phyloP scores from a whole-genome alignment of 768 basidiomycete species.

The Hygrocybe coccinea region DNA sequence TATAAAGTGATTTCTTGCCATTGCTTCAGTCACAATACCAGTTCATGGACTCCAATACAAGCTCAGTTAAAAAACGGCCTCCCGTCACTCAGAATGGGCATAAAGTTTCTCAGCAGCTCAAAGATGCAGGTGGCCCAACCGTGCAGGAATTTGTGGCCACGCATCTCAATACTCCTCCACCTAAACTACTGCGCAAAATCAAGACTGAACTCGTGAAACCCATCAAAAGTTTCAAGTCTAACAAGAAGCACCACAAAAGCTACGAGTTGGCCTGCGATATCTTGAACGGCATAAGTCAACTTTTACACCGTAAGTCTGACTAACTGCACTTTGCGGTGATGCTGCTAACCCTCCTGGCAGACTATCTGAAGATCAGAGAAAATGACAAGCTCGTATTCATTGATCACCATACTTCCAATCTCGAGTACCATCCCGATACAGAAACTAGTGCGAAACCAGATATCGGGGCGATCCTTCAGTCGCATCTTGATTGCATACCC shows the following conservation, averaged over 20 bases:
- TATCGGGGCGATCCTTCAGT: neutral
- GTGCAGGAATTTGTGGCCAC: neutral
- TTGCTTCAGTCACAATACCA: too few species aligned
- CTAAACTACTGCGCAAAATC: neutral
- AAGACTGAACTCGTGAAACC: neutral
- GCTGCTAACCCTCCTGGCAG: neutral
- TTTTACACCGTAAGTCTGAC: neutral
- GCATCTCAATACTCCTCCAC: neutral
- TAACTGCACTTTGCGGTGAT: neutral
- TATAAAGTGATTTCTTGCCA: too few species aligned
- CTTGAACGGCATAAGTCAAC: neutral
- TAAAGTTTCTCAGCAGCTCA: neutral
- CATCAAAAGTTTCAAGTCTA: constrained; percentile 1
- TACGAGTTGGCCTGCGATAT: neutral
- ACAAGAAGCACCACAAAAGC: neutral
- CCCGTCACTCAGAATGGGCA: constrained; percentile 1
- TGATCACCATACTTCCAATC: neutral
- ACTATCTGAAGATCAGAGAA: neutral
- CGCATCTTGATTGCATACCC: neutral
- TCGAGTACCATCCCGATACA: constrained; percentile 1
- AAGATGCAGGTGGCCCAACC: neutral
- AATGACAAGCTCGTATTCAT: neutral
- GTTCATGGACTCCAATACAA: constrained; percentile 2
- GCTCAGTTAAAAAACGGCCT: neutral
- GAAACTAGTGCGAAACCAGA: neutral